Conservation (phyloP, 345 rosid genomes). For the Isatis tinctoria region DNA sequence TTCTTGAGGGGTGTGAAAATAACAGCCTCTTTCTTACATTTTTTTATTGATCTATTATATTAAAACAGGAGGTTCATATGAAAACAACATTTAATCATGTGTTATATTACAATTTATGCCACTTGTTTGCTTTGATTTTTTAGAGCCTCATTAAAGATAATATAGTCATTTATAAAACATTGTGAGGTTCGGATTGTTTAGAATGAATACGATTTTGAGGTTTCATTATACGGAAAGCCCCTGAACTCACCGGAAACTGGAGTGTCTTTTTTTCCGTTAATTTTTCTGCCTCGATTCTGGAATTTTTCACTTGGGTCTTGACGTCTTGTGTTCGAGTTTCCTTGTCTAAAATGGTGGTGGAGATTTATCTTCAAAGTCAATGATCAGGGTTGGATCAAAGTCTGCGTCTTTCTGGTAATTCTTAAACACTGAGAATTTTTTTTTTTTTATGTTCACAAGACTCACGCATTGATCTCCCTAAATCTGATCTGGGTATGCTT, state of each 20-base stretch:
- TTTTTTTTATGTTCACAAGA: slow-evolving; percentile 14
- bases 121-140: too few species aligned
- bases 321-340: slow-evolving; percentile 4
- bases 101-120: too few species aligned
- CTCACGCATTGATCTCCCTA: neutral
- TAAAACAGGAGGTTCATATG: too few species aligned
- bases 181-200: too few species aligned
- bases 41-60: too few species aligned
- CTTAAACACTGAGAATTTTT: neutral
- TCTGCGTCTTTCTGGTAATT: slow-evolving; percentile 6
- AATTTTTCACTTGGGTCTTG: slow-evolving; percentile 17
- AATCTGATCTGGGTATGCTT: slow-evolving; percentile 46
- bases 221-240: neutral
- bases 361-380: neutral
- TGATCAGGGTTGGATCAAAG: slow-evolving; percentile 25
- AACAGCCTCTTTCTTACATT: too few species aligned
- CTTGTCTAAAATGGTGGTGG: neutral
- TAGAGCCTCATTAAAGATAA: too few species aligned
- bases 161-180: too few species aligned
- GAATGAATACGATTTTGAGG: too few species aligned
- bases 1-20: too few species aligned
- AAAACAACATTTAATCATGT: too few species aligned
- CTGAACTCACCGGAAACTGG: slow-evolving; percentile 1
- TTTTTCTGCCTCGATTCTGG: neutral
- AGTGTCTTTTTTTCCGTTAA: neutral